Conservation (phyloP, 768 basidiomycete genomes). For the Psilocybe cubensis region DNA sequence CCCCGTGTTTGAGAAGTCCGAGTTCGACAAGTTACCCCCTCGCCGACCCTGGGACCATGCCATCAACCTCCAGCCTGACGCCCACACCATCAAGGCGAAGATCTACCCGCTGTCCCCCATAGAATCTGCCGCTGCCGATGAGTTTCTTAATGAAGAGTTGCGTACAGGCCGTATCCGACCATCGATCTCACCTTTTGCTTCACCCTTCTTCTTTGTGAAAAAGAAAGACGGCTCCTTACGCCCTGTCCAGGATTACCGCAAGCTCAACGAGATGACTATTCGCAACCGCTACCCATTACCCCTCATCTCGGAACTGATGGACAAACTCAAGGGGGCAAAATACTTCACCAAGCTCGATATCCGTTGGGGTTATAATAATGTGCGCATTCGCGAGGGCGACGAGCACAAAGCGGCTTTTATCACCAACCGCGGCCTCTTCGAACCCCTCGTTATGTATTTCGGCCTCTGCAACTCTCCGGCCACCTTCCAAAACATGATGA, state of each 20-base stretch:
- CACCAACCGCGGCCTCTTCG: conserved; percentile 34
- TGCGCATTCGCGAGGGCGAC: conserved; percentile 39
- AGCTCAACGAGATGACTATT: conserved; percentile 32
- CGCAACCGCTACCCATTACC: conserved; percentile 34
- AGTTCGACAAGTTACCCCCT: conserved; percentile 19
- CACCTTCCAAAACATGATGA: conserved; percentile 14
- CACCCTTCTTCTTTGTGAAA: conserved; percentile 9
- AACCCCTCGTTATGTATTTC: conserved; percentile 42
- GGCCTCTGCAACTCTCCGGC: conserved; percentile 31
- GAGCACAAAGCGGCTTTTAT: conserved; percentile 24
- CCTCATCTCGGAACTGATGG: conserved; percentile 22
- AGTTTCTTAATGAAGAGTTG: conserved; percentile 1
- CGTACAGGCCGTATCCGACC: conserved; percentile 2
- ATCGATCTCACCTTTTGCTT: conserved; percentile 1
- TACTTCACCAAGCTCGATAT: conserved; percentile 43
- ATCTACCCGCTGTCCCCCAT: not conserved
- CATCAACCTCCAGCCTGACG: conserved; percentile 35
- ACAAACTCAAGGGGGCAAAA: conserved; percentile 23
- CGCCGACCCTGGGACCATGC: conserved; percentile 33
- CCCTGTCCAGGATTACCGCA: conserved; percentile 30
- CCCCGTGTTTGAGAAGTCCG: conserved; percentile 11
- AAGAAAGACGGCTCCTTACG: conserved; percentile 18
- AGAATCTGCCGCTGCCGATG: not conserved
- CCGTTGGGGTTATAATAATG: conserved; percentile 39
- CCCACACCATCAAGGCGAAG: not conserved